Percentiles rank a stretch among this genome's conserved stretches.
phyloP scores from a whole-genome alignment of 1,284 basidiomycete species.

The Chalciporus sp. region DNA sequence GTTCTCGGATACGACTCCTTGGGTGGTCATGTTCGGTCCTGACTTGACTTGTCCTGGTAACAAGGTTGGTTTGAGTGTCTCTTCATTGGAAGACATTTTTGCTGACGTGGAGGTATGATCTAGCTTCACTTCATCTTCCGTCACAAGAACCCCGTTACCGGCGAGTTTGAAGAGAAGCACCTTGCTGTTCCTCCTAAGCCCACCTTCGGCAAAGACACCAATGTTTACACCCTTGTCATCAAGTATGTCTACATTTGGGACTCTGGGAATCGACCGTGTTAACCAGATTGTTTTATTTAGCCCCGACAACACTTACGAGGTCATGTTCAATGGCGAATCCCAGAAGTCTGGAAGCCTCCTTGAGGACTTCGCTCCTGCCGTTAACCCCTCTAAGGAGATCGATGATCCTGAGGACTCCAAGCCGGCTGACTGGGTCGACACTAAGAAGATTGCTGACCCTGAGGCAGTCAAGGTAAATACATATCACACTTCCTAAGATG shows the following conservation, averaged over 20 bases:
- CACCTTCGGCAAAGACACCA: constrained; percentile 85
- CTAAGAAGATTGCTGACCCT: constrained; percentile 83
- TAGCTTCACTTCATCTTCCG: constrained; percentile 98
- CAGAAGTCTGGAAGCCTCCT: constrained; percentile 83
- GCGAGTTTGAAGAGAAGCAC: constrained; percentile 97
- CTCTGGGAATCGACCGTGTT: background rate
- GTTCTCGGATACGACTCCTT: constrained; percentile 96
- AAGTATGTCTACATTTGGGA: constrained; percentile 58
- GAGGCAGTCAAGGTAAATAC: constrained; percentile 74
- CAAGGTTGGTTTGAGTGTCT: constrained; percentile 53
- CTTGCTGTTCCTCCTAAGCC: constrained; percentile 83
- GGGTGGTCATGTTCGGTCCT: constrained; percentile 96
- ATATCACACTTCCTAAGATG: background rate
- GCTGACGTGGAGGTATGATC: constrained; percentile 6
- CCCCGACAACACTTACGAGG: constrained; percentile 94
- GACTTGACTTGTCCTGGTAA: constrained; percentile 86
- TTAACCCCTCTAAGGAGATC: constrained; percentile 93
- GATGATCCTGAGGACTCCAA: constrained; percentile 92
- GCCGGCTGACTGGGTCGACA: constrained; percentile 93
- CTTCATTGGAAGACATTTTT: background rate
- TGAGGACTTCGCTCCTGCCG: constrained; percentile 93
- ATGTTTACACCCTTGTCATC: constrained; percentile 91
- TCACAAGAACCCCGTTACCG: constrained; percentile 89
- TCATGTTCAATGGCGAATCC: constrained; percentile 89
- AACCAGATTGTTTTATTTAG: constrained; percentile 39